Evolutionary conservation across 2,329 filamentous ascomycete genomes (phyloP), one percentile per base, ranked within the genome.

Genomic region (Calonectria pseudoturangicola): DNA sequence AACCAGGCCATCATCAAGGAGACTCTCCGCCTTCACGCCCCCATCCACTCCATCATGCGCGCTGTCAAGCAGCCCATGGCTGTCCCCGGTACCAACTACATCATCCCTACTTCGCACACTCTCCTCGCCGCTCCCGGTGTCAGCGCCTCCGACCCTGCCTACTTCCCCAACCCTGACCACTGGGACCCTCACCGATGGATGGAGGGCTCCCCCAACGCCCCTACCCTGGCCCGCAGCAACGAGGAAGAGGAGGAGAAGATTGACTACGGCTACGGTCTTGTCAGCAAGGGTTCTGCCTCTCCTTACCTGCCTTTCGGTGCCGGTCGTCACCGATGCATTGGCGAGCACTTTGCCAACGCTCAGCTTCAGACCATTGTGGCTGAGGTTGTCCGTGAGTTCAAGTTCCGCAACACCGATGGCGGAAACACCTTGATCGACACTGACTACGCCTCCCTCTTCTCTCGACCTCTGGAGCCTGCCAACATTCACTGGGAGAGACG

Each of bases 101-200:
- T 94, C 70, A 92, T 98, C 76, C 96, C 96, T 9, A 91, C 93
- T 5, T 91, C 90, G 54, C 95, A 98, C 86, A 92, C 91, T 45
- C 91, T 98, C 54, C 92, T 98, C 76, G 92, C 96, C 47, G 95
- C 96, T 2, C 95, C 96, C 1, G 95, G 95, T 76, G 94, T 97
- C 75, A 94, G 94, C 25, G 93, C 93, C 65, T 89, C 92, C 69
- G 92, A 94, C 72, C 87, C 91, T 27, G 85, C 90, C 72, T 94
- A 93, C 87, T 98, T 98, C 88, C 94, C 95, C 25, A 91, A 98
- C 78, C 93, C 96, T 8, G 86, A 93, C 27, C 83, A 89, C 66
- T 98, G 96, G 96, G 93, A 98, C 82, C 96, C 96, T 63, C 95
- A 97, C 85, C 93, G 96, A 70, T 98, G 96, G 96, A 92, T 95